A percentile compares a stretch with the other conserved stretches of the same genome.
These are phyloP conservation scores for Helianthus annuus DNA, from an alignment of 129 eudicot species.

Conservation along the genomic window DNA sequence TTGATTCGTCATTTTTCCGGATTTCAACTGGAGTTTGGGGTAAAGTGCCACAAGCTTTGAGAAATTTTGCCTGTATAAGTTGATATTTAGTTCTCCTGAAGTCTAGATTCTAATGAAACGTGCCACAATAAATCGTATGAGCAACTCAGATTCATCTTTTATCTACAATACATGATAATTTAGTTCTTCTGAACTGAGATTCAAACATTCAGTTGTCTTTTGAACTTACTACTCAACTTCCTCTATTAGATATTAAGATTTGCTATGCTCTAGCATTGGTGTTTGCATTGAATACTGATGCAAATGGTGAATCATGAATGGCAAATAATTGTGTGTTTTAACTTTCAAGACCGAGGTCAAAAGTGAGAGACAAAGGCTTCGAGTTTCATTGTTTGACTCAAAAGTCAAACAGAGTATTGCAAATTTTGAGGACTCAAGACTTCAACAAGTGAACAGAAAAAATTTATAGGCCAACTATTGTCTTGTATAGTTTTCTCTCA, in stretches of 20 bases:
- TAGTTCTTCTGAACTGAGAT: not conserved
- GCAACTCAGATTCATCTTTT: conserved; percentile 7
- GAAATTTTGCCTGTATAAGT: conserved; percentile 64
- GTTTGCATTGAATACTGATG: conserved; percentile 16
- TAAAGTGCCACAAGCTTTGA: conserved; percentile 87
- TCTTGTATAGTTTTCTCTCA: not conserved
- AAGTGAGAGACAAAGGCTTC: not conserved
- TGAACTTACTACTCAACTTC: conserved; percentile 5
- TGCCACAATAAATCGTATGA: conserved; percentile 5
- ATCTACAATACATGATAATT: not conserved
- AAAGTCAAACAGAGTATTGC: not conserved
- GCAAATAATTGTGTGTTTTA: not conserved
- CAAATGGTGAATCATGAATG: conserved; percentile 16
- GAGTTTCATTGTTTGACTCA: not conserved
- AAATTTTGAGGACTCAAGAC: not conserved
- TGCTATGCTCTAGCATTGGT: not conserved
- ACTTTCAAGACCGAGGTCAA: not conserved
- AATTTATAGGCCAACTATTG: not conserved
- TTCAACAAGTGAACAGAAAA: not conserved
- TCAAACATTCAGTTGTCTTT: conserved; percentile 16
- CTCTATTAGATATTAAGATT: conserved; percentile 1
- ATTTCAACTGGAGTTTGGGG: conserved; percentile 79
- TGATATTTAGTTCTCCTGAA: not conserved
- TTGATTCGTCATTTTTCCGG: conserved; percentile 39
- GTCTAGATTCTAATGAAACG: not conserved